A percentile compares a stretch with the other conserved stretches of the same genome.
Evolutionary conservation across 2,329 filamentous ascomycete species (phyloP).

Genomic region (Cucurbitaria berberidis): DNA sequence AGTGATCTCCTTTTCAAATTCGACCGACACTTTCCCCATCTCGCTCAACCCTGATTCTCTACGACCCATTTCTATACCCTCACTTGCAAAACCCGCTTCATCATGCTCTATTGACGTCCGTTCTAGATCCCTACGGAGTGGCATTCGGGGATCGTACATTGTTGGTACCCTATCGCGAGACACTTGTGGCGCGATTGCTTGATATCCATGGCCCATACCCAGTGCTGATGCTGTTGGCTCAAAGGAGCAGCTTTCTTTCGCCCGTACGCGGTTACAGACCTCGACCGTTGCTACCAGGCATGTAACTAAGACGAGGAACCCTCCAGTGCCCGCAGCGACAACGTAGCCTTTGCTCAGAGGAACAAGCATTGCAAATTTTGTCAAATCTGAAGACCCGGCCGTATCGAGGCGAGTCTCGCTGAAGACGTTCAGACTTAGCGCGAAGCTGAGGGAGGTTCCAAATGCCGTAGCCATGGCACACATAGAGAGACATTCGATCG

Average conservation of each 20-base stretch:
- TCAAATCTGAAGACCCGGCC: slow-evolving; percentile 20
- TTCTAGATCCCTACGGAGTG: slow-evolving; percentile 8
- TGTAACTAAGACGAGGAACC: slow-evolving; percentile 22
- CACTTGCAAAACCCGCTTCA: slow-evolving; percentile 12
- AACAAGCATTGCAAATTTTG: slow-evolving; percentile 25
- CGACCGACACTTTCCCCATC: slow-evolving; percentile 4
- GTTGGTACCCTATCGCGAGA: slow-evolving; percentile 26
- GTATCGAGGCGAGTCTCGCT: slow-evolving; percentile 18
- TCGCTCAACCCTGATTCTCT: slow-evolving; percentile 26
- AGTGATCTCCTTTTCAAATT: slow-evolving; percentile 16
- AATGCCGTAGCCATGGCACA: slow-evolving; percentile 31
- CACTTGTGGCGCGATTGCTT: slow-evolving; percentile 19
- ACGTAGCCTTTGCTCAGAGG: slow-evolving; percentile 29
- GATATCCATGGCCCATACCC: slow-evolving; percentile 35
- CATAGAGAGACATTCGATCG: slow-evolving; percentile 31
- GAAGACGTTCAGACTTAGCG: slow-evolving; percentile 19
- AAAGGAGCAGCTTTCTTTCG: slow-evolving; percentile 34
- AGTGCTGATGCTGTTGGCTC: slow-evolving; percentile 40
- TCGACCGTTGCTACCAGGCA: slow-evolving; percentile 23
- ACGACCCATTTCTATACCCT: slow-evolving; percentile 15
- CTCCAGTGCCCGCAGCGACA: slow-evolving; percentile 23
- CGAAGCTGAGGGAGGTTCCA: slow-evolving; percentile 28
- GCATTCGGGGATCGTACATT: slow-evolving; percentile 31
- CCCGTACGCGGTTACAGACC: slow-evolving; percentile 18
- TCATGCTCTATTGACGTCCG: slow-evolving; percentile 15